Evolutionary conservation across 345 rosid genomes (phyloP).

Genomic region (Populus euphratica): DNA sequence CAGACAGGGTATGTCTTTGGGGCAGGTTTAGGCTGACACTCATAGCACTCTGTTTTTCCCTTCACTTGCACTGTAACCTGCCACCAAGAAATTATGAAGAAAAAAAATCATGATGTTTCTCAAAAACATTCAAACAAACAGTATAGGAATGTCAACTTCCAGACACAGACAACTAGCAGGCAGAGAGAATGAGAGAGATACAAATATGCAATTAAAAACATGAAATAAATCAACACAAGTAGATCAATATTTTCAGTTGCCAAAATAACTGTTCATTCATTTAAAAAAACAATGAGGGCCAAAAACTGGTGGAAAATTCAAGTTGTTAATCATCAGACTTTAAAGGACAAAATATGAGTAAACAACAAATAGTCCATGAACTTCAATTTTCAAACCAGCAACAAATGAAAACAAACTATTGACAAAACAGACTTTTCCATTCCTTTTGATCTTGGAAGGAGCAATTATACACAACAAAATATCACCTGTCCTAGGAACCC

Average conservation of each 20-base stretch:
- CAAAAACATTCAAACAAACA: constrained; percentile 14
- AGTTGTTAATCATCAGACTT: background rate
- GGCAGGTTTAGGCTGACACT: constrained; percentile 91
- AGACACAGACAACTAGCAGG: background rate
- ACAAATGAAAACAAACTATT: background rate
- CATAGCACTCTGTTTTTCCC: constrained; percentile 95
- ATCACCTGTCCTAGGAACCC: constrained; percentile 98
- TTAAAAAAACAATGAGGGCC: background rate
- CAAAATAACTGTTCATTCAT: background rate
- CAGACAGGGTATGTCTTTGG: constrained; percentile 99
- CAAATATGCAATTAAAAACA: background rate
- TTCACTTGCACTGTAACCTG: constrained; percentile 92
- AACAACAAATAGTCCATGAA: background rate
- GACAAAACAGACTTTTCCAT: background rate
- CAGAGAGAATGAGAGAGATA: background rate
- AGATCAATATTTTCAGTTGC: background rate
- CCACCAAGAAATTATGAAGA: constrained; percentile 12
- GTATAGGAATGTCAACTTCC: background rate
- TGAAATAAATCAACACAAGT: background rate
- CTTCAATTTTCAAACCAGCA: background rate
- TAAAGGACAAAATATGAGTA: background rate
- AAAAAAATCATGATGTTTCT: background rate
- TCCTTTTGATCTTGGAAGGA: background rate
- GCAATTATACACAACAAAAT: background rate
- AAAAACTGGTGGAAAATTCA: background rate